These are phyloP conservation scores for Cyathus olla DNA, from an alignment of 1,284 basidiomycete genomes.

Conservation along the genomic window DNA sequence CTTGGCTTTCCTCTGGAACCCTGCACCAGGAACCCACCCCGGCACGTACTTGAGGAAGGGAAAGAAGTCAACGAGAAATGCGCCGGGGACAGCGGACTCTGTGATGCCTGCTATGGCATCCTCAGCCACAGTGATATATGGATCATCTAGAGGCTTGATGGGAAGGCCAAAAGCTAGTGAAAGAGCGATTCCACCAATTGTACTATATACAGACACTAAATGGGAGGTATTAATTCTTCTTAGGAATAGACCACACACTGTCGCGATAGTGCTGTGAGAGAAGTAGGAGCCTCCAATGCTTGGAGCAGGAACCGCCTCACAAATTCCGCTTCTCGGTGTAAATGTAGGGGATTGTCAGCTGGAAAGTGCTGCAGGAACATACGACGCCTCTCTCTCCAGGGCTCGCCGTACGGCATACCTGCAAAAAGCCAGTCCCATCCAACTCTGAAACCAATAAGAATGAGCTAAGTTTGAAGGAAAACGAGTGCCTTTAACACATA, in stretches of 20 bases:
- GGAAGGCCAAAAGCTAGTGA: constrained; percentile 3
- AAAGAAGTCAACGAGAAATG: constrained; percentile 2
- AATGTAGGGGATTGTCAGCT: neutral
- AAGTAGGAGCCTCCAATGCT: neutral
- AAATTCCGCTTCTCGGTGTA: neutral
- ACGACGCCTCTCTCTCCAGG: constrained; percentile 3
- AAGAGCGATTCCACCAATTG: constrained; percentile 3
- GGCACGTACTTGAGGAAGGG: constrained; percentile 1
- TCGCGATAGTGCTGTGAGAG: neutral
- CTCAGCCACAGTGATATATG: neutral
- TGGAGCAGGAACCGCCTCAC: neutral
- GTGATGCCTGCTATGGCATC: neutral
- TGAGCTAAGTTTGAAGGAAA: neutral
- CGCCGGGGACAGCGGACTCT: neutral
- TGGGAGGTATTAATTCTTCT: neutral
- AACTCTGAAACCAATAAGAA: neutral
- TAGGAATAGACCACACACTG: neutral
- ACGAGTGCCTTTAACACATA: too few species aligned
- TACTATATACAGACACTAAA: neutral
- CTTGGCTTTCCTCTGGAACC: constrained; percentile 3
- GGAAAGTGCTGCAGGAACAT: constrained; percentile 3
- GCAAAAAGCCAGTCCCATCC: constrained; percentile 2
- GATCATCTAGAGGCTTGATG: neutral
- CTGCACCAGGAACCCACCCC: constrained; percentile 2
- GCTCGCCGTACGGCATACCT: constrained; percentile 1